Base-by-base conservation (phyloP, 1,284 basidiomycete species). In the Ceratobasidium sp. region DNA sequence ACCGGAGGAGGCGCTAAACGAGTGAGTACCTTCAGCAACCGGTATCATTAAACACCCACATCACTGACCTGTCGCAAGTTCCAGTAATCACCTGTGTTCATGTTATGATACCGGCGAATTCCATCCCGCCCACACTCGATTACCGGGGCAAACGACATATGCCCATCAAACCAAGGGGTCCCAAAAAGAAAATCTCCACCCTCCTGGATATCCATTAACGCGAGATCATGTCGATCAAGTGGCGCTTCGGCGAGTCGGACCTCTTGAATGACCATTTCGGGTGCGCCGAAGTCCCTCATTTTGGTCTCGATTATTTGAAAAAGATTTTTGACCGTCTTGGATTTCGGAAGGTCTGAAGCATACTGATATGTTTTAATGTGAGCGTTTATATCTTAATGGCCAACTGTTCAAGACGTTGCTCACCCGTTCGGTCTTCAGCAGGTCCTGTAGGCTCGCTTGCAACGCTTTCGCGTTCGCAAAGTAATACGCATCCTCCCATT, bases 61-160 rank as follows among this genome's bases (percentile, higher is more conserved):
- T 63, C 26, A 26, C 68, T 70, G n/a, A 70, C 68, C 51, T 70
- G 68, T 20, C 46, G 51, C 51, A 23, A 10, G 23, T 70, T 53
- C 49, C 46, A 70, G 51, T 56, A 20, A 23, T 70, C 68, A 1
- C 23, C 68, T 39, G 51, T 56, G n/a, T 39, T 18, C 9, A 23
- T 7, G 23, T 70, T 70, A n/a, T 70, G 42, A 28, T 42, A 42
- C 15, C 49, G 26, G 42, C 28, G 44, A 28, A 53, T 42, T 18
- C 49, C 67, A 18, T 49, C 67, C 20, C 18, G 28, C 15, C 46
- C 49, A 49, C 9, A 28, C 26, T 69, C 15, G 13, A 69, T 46
- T 9, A 23, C 51, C 28, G 68, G 68, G 7, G 44, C 33, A 12
- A 70, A 56, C 39, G 68, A 53, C 49, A 70, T 70, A 23, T 70